Evolutionary conservation across 495 filamentous ascomycete species (phyloP), one percentile per base, ranked within the genome.

Genomic region (Margaritispora aquatica): DNA sequence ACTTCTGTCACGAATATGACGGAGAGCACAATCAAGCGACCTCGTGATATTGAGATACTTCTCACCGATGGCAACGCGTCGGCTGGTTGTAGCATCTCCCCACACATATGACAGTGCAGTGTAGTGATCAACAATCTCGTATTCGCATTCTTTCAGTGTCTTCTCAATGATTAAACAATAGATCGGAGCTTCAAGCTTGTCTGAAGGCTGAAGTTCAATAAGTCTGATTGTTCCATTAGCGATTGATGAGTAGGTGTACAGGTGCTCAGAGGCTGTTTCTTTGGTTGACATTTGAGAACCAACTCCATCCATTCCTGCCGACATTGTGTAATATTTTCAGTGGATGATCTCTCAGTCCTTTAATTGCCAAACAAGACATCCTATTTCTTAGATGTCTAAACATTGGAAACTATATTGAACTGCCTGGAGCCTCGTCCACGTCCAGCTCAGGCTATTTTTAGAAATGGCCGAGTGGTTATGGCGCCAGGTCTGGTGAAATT

Each of bases 61-160:
- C 47, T 22, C 54, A 58, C 52, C 55, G 8, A 56, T 49, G 5
- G 27, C 19, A n/a, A 60, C 46, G 15, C 53, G 55, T 1, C 19
- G 17, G 19, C 8, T 36, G 4, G 15, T 0, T 21, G n/a, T 44
- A 10, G 20, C 15, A 50, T 54, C n/a, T n/a, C 67, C 68, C 69
- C 68, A 71, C 17, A 69, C 65, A 44, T 71, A 71, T 15, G 69
- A 71, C 7, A 71, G 51, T 21, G 68, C 69, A 1, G 55, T 59
- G 46, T 70, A 70, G 5, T 54, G 55, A 7, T 68, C 62, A 9
- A 61, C 51, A 13, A 71, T 48, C 26, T 66, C 64, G 8, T 66
- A 34, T 1, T 57, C 50, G 10, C n/a, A 53, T 10, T 38, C 19
- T 10, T 38, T n/a, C 13, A 71, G 59, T 5, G 55, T 36, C 10